Conservation (phyloP, 345 rosid species). For the Noccaea bulbosa region DNA sequence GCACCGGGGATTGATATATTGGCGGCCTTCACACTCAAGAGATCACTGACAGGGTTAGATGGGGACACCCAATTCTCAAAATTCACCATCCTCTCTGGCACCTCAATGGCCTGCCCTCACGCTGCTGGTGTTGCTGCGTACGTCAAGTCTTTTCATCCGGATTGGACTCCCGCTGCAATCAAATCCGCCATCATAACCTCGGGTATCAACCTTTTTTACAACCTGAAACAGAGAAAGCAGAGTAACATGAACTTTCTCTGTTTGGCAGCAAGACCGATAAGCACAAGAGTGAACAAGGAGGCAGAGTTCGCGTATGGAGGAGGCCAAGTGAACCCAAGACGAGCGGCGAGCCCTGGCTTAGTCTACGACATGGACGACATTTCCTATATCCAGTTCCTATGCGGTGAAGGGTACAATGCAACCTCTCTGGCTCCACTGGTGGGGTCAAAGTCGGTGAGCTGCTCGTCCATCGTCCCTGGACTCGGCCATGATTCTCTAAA, state of each 20-base stretch:
- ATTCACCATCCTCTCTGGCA: conserved; percentile 81
- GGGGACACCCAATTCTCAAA: conserved; percentile 82
- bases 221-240: neutral
- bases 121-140: conserved; percentile 84
- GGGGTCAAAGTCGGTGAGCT: conserved; percentile 58
- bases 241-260: conserved; percentile 17
- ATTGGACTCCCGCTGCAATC: conserved; percentile 79
- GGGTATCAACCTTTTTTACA: conserved; percentile 48
- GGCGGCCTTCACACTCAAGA: conserved; percentile 82
- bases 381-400: conserved; percentile 80
- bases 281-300: conserved; percentile 52
- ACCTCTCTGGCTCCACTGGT: conserved; percentile 57
- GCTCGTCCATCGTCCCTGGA: conserved; percentile 73
- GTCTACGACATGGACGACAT: conserved; percentile 74
- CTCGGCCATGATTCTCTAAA: conserved; percentile 75
- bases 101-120: conserved; percentile 97
- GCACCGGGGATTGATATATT: conserved; percentile 87
- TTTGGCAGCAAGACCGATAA: conserved; percentile 68
- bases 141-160: conserved; percentile 86
- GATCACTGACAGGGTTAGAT: conserved; percentile 72
- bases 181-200: conserved; percentile 91
- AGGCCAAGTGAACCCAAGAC: conserved; percentile 73
- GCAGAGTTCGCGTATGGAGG: conserved; percentile 87
- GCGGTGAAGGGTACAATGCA: conserved; percentile 72
- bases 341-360: conserved; percentile 70